Conservation (phyloP, 768 basidiomycete species). For the Boletus tomentosulus region DNA sequence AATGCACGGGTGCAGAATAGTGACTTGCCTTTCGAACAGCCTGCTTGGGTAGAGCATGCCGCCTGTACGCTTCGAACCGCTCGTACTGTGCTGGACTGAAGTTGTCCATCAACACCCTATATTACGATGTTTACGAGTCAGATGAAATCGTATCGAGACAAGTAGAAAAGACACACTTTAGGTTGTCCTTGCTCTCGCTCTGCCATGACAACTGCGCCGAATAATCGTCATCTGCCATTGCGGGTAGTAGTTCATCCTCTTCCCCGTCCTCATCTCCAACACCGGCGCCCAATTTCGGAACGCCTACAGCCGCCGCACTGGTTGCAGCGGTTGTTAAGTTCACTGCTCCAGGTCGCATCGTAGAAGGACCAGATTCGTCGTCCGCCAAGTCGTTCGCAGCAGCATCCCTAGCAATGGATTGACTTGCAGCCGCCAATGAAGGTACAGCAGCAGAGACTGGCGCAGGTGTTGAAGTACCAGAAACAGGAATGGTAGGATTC, state of each 20-base stretch:
- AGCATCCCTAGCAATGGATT: no score
- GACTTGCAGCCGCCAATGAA: background rate
- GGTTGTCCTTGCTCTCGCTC: constrained; percentile 83
- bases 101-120: constrained; percentile 86
- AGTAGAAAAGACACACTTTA: constrained; percentile 51
- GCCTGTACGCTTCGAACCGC: constrained; percentile 82
- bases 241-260: constrained; percentile 75
- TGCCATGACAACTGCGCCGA: constrained; percentile 80
- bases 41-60: constrained; percentile 80
- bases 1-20: background rate
- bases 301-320: background rate
- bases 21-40: constrained; percentile 68
- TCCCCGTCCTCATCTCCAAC: constrained; percentile 52
- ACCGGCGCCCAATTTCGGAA: constrained; percentile 10
- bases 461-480: constrained; percentile 10
- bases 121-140: background rate
- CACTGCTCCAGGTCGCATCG: background rate
- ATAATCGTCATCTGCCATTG: constrained; percentile 88
- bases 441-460: constrained; percentile 5
- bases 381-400: no score
- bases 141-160: background rate
- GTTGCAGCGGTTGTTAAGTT: background rate
- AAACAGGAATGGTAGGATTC: constrained; percentile 12
- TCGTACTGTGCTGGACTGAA: constrained; percentile 82
- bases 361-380: constrained; percentile 19